Evolutionary conservation across 371 early-diverging fungal genomes (phyloP).

Genomic region (Dichotomocladium elegans): DNA sequence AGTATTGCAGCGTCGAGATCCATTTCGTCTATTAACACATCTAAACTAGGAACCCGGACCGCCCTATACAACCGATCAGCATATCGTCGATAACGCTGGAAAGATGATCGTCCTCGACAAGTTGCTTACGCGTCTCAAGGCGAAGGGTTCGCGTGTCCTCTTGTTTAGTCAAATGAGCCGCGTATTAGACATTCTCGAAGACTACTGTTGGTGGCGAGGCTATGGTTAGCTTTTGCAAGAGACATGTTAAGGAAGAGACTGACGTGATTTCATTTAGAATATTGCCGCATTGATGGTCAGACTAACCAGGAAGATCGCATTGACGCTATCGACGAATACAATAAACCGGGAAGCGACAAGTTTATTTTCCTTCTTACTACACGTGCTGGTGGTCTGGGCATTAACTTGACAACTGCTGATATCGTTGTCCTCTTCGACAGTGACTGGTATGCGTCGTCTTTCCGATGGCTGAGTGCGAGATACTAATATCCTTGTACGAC

Average conservation of each 20-base stretch:
- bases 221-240: slow-evolving; percentile 50
- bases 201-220: slow-evolving; percentile 91
- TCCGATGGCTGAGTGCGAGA: not conserved
- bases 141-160: slow-evolving; percentile 93
- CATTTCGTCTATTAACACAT: not conserved
- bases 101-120: slow-evolving; percentile 96
- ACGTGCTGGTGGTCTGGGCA: slow-evolving; percentile 98
- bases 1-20: not conserved
- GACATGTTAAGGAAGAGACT: not conserved
- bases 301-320: slow-evolving; percentile 95
- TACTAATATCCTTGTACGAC: not conserved
- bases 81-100: slow-evolving; percentile 91
- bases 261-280: slow-evolving; percentile 48
- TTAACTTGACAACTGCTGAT: slow-evolving; percentile 98
- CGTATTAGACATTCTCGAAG: slow-evolving; percentile 98
- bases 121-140: slow-evolving; percentile 78
- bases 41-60: slow-evolving; percentile 62
- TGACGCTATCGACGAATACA: slow-evolving; percentile 93
- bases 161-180: slow-evolving; percentile 99
- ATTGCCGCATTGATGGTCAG: slow-evolving; percentile 98
- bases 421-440: slow-evolving; percentile 97
- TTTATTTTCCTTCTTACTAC: slow-evolving; percentile 98
- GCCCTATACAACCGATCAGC: slow-evolving; percentile 97
- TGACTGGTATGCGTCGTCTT: slow-evolving; percentile 92
- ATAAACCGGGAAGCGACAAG: slow-evolving; percentile 83